Evolutionary conservation across 768 basidiomycete species (phyloP).

Genomic region (Dendrothele bispora): DNA sequence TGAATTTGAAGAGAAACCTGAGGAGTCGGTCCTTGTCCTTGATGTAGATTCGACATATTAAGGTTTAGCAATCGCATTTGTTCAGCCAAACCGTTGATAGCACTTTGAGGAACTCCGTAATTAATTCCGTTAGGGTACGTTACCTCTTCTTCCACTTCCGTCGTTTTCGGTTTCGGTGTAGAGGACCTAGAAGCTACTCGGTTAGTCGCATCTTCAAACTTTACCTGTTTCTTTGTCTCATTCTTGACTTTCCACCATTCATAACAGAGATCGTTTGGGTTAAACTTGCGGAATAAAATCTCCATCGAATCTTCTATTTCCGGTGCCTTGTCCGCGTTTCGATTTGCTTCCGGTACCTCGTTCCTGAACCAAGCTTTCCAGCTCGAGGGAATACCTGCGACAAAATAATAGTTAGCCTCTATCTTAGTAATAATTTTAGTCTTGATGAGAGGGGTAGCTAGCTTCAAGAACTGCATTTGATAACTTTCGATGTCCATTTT

Average conservation of each 20-base stretch:
- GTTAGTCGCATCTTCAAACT: too few species aligned
- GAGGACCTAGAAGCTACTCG: not conserved
- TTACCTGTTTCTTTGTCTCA: not conserved
- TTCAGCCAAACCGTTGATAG: not conserved
- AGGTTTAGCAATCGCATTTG: not conserved
- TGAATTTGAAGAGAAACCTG: not conserved
- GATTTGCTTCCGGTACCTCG: not conserved
- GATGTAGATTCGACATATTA: too few species aligned
- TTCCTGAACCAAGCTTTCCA: slow-evolving; percentile 10
- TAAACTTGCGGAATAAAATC: slow-evolving; percentile 5
- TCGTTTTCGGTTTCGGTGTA: not conserved
- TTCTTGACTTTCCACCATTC: slow-evolving; percentile 3
- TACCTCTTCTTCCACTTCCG: not conserved
- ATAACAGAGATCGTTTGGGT: slow-evolving; percentile 5
- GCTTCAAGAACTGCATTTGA: not conserved
- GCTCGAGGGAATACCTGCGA: not conserved
- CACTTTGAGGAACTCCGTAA: too few species aligned
- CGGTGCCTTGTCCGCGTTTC: slow-evolving; percentile 6
- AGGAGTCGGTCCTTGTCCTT: too few species aligned
- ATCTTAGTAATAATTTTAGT: not conserved
- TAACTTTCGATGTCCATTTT: not conserved
- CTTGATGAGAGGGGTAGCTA: not conserved
- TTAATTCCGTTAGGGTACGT: too few species aligned
- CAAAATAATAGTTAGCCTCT: not conserved
- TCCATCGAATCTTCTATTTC: slow-evolving; percentile 2